Evolutionary conservation across 2,329 filamentous ascomycete species (phyloP), one percentile per base, ranked within the genome.

Genomic region (Diaporthe sp.): DNA sequence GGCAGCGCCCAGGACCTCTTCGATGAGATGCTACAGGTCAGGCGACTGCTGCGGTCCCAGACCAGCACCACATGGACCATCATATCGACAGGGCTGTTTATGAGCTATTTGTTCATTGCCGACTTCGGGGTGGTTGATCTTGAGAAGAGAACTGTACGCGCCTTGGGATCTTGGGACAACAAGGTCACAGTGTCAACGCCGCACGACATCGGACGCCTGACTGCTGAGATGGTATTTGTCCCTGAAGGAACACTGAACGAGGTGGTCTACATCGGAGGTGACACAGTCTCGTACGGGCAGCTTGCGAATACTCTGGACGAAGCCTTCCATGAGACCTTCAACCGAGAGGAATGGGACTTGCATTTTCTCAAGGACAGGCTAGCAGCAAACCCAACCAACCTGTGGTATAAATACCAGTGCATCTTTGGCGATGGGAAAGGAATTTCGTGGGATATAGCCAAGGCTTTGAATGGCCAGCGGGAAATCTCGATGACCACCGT

Each of bases 71-170:
- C 85, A 39, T 95, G 93, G 93, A 85, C 88, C 5, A 88, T 94
- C 74, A 85, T 94, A 1, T 92, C 89, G n/a, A 93, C 91, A 17
- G 93, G 93, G 0, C 85, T 95, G 77, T 95, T 94, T 79, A 93
- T 90, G 84, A 92, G 89, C 78, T 95, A 94, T 79, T 79, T 95
- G 25, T 94, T 95, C 79, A 86, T 91, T 75, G 80, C 84, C 2
- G 87, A 82, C 2, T 94, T 93, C 83, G 92, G 92, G 0, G 87
- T 94, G 6, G 90, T 94, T 0, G 88, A 92, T 78, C 76, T 88
- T 0, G 74, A 78, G 2, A 51, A 77, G 7, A 78, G 82, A 5
- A 85, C 79, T 1, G 86, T 92, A 1, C 84, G 88, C 13, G 92
- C 88, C 0, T 82, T 95, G 17, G 90, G 92, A 0, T 82, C 87